Evolutionary conservation across 2,329 filamentous ascomycete species (phyloP), one percentile per base, ranked within the genome.

Genomic region (Fusarium cyanostomum): DNA sequence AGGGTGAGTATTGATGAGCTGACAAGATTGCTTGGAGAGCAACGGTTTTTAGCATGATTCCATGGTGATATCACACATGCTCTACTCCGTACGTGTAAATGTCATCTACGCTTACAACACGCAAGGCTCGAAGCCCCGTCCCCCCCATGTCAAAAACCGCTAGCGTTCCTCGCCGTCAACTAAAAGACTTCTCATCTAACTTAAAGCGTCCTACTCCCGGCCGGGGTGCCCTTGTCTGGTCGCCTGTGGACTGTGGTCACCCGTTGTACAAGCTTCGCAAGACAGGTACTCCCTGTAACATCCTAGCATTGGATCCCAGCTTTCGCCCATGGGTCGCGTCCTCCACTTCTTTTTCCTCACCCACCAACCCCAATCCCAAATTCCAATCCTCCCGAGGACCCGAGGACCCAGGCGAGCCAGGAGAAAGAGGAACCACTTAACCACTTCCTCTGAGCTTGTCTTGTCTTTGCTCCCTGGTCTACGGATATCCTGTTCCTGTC

Each of bases 121-220:
- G 35, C 33, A 21, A 21, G 21, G 8, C 21, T 37, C 28, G 15
- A 43, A 30, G 33, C 42, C 28, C 31, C 24, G 46, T 24, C 43
- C 16, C n/a, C 35, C 54, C 44, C 56, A 51, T 54, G 56, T 52
- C 55, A 56, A 55, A 44, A 54, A 37, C 44, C 52, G 56, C 46
- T 68, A 69, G 67, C 56, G 64, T 55, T 37, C 41, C 46, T 52
- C 38, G 54, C 50, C 50, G 46, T 61, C 57, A 46, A 55, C 54
- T 31, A 52, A 49, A 10, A 45, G 50, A 43, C 65, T 51, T 39
- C 37, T 60, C 31, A 31, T 39, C 64, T 68, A 68, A 49, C 67
- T 62, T 26, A 30, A 69, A 69, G 52, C 66, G 64, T 68, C 56
- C 48, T 66, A 52, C 57, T 44, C 46, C 67, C 62, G 67, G 28